Evolutionary conservation across 2,329 filamentous ascomycete genomes (phyloP).

Genomic region (Pyricularia sp.): DNA sequence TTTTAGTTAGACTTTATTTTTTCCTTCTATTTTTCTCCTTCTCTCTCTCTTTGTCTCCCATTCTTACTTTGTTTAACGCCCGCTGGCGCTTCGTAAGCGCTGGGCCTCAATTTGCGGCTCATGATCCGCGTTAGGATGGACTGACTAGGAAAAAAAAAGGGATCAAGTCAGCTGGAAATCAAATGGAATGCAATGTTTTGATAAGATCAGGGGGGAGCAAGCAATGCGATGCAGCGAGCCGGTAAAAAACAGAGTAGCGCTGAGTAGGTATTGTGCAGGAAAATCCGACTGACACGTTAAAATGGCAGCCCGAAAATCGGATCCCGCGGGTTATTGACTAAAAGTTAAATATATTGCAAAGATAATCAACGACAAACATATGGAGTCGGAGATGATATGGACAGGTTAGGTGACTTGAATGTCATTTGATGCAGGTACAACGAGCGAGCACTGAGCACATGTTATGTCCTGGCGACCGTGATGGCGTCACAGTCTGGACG

Average conservation of each 20-base stretch:
- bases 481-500: background rate
- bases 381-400: background rate
- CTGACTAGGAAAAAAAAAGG: background rate
- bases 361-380: background rate
- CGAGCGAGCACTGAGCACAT: background rate
- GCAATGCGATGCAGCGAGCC: background rate
- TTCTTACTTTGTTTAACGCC: background rate
- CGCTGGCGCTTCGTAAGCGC: background rate
- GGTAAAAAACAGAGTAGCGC: background rate
- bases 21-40: no score
- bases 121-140: background rate
- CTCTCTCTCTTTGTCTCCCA: no score
- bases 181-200: background rate
- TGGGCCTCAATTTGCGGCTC: background rate
- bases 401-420: background rate
- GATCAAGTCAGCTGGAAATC: no score
- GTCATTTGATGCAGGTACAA: background rate
- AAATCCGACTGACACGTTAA: background rate
- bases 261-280: background rate
- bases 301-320: background rate
- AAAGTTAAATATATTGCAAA: background rate
- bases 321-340: background rate
- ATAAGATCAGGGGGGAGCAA: background rate
- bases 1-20: background rate
- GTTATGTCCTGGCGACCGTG: background rate